Evolutionary conservation across 495 filamentous ascomycete genomes (phyloP), one percentile per base, ranked within the genome.

Genomic region (Xeromyces bisporus): DNA sequence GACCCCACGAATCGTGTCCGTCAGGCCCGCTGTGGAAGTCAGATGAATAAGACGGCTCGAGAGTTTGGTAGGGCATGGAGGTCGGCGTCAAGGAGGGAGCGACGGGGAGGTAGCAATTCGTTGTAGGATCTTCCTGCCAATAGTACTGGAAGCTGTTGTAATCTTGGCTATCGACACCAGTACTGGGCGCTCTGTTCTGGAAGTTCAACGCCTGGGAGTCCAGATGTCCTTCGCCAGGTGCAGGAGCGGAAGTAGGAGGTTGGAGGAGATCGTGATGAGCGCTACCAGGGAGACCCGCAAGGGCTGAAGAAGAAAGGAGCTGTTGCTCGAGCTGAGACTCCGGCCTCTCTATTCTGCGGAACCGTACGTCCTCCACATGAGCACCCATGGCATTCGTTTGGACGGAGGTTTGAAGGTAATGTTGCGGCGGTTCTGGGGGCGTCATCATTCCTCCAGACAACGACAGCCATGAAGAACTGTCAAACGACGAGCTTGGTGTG

Each of bases 391-490:
- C 37, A 27, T 33, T 43, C 24, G 46, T 52, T 33, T 62, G 66
- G 31, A 70, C 55, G 7, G 58, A 65, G 21, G 61, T 61, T 36
- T 75, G 73, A 40, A 77, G 73, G 52, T 79, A 83, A 29, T 75
- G 67, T 23, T 62, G 58, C 12, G 56, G 50, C 15, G 50, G 58
- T 37, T 58, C 68, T 36, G 33, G 53, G 36, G 47, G 64, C 31
- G 50, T 62, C 61, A 67, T 74, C 55, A 53, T 58, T 15, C 57
- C 42, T 3, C 76, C 68, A 28, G 71, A 40, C 3, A 68, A 64
- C 42, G 67, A 69, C 43, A 79, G 43, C 43, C 55, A 54, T 11
- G 39, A 37, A 6, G 41, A 36, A 10, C 40, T 32, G 10, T 53
- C 24, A 2, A 51, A 23, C n/a, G 41, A 35, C 15, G 54, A 32